phyloP scores from a whole-genome alignment of 495 filamentous ascomycete genomes.

The Penicillium alfredii region DNA sequence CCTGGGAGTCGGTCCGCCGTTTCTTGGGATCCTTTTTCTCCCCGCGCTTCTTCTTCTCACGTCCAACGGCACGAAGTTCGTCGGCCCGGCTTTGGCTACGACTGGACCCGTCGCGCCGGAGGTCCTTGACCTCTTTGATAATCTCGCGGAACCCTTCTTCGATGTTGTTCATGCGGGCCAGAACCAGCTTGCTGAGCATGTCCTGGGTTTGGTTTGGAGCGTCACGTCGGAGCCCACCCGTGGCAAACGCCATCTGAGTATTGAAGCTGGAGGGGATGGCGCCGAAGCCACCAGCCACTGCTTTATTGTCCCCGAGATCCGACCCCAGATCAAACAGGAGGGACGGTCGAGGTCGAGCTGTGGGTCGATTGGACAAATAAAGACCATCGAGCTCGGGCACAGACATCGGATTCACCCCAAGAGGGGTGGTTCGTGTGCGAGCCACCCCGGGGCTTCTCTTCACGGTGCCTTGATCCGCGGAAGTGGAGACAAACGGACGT shows the following conservation, averaged over 20 bases:
- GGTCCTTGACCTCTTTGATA: conserved; percentile 72
- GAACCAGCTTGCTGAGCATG: conserved; percentile 71
- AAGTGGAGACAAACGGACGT: conserved; percentile 14
- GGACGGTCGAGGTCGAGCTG: conserved; percentile 42
- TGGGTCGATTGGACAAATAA: conserved; percentile 29
- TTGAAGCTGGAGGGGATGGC: conserved; percentile 69
- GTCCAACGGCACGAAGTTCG: conserved; percentile 16
- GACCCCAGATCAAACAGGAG: conserved; percentile 64
- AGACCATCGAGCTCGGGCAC: conserved; percentile 45
- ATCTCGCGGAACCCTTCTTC: conserved; percentile 82
- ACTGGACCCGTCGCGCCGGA: conserved; percentile 31
- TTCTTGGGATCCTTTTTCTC: conserved; percentile 29
- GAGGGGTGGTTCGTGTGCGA: conserved; percentile 42
- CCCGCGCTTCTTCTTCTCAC: conserved; percentile 28
- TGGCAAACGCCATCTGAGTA: conserved; percentile 71
- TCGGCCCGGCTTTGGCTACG: conserved; percentile 29
- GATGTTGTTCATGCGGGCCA: conserved; percentile 86
- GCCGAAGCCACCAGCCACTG: conserved; percentile 44
- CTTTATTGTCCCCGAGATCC: conserved; percentile 65
- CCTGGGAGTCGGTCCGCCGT: conserved; percentile 15
- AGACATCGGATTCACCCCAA: conserved; percentile 46
- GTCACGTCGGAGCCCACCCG: conserved; percentile 39
- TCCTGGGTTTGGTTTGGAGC: conserved; percentile 50
- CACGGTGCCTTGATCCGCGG: conserved; percentile 23
- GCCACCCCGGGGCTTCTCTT: conserved; percentile 20